A percentile compares a stretch with the other conserved stretches of the same genome.
These are phyloP conservation scores for Nicotiana sylvestris DNA, from an alignment of 257 asterid species.

Conservation along the genomic window DNA sequence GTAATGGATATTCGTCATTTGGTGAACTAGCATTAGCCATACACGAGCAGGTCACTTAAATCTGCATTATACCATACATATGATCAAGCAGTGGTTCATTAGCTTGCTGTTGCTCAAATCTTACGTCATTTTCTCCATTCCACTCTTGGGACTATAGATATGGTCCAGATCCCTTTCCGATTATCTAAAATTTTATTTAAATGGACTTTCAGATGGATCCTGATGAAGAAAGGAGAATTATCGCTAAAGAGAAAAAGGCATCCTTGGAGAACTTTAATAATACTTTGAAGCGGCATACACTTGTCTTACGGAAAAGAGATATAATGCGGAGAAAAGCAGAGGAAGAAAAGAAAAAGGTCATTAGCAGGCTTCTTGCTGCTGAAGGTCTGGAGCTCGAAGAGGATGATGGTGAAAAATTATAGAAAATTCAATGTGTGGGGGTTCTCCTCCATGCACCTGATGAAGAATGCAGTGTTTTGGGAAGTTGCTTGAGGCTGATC, in stretches of 20 bases:
- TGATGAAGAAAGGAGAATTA: slow-evolving; percentile 82
- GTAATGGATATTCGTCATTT: not conserved
- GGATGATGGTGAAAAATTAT: slow-evolving; percentile 49
- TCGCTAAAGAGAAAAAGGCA: slow-evolving; percentile 79
- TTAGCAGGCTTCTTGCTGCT: slow-evolving; percentile 78
- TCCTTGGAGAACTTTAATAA: slow-evolving; percentile 58
- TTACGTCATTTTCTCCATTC: not conserved
- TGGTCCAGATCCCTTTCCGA: not conserved
- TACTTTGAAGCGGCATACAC: slow-evolving; percentile 78
- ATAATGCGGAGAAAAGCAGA: slow-evolving; percentile 69
- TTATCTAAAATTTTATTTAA: not conserved
- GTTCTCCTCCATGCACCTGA: not conserved
- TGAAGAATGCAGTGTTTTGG: not conserved
- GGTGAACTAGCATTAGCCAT: not conserved
- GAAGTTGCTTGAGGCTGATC: not conserved
- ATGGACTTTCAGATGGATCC: slow-evolving; percentile 63
- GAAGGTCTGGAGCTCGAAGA: slow-evolving; percentile 92
- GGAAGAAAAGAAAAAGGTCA: slow-evolving; percentile 61
- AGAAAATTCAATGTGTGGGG: slow-evolving; percentile 4
- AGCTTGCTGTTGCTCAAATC: not conserved
- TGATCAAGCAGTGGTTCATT: not conserved
- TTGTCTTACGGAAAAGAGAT: slow-evolving; percentile 73
- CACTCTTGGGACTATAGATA: not conserved
- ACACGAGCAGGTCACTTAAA: not conserved
- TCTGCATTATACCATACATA: not conserved